Conservation (phyloP, 2,329 filamentous ascomycete genomes). For the Paracamarosporium sp. region DNA sequence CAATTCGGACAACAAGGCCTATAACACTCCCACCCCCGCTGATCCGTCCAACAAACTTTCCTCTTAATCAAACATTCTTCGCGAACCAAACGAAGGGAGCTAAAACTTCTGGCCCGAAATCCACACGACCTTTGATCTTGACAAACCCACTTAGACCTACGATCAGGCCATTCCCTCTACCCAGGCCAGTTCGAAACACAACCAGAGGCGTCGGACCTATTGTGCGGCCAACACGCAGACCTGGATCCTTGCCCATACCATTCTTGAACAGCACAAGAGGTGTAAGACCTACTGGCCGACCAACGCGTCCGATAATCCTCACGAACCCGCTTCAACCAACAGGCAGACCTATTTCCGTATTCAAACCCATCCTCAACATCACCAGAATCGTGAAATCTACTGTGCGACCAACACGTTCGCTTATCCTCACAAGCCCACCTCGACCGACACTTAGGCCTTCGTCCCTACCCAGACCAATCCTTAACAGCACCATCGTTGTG, state of each 20-base stretch:
- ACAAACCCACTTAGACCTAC: conserved; percentile 9
- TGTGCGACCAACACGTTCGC: background rate
- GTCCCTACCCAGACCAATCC: too few relatives aligned
- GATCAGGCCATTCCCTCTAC: background rate
- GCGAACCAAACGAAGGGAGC: conserved; percentile 1
- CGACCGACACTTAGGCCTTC: too few relatives aligned
- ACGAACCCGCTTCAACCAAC: background rate
- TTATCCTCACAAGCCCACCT: conserved; percentile 3
- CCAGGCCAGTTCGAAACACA: background rate
- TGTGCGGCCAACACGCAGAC: background rate
- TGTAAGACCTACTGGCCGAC: background rate
- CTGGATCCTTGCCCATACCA: background rate
- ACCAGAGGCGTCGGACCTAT: background rate
- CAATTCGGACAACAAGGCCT: background rate
- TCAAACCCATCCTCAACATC: background rate
- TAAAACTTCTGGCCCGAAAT: background rate
- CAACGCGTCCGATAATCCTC: background rate
- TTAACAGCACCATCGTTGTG: too few relatives aligned
- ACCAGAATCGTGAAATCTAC: background rate
- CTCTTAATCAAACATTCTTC: background rate
- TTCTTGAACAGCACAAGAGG: background rate
- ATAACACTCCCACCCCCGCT: conserved; percentile 1
- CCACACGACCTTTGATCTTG: background rate
- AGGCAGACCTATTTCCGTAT: background rate
- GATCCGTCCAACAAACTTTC: background rate